Base-by-base conservation (phyloP, 169 alveolate genomes). In the Eimeria zaria region DNA sequence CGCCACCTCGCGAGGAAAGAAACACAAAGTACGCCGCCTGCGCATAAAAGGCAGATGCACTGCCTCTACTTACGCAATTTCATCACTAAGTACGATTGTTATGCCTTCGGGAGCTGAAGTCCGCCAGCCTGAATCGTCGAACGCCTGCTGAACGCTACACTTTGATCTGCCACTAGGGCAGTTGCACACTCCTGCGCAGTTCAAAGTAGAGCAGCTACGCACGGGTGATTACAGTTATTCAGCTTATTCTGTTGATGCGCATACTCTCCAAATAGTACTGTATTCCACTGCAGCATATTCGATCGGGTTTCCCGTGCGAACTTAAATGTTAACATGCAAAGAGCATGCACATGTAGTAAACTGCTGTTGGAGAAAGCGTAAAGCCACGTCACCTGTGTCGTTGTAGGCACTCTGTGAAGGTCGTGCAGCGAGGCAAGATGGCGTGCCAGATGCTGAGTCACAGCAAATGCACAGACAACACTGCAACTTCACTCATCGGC, bases 131-230 rank as follows among this genome's bases (percentile, higher is more conserved):
- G 24, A 11, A 33, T 83, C 76, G 20, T 22, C 20, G 55, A 83
- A 36, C 1, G 91, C 91, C 46, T 33, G 22, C 48, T 83, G 76
- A 83, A 83, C 39, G 46, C 39, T 33, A 36, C 91, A 83, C 9
- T 33, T 51, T 39, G 71, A 3, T 33, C 51, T 41, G 36, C 91
- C 91, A 83, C 33, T 83, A 0, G 91, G 91, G 67, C 91, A 83
- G 91, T 12, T 83, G 91, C 91, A 83, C 51, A 39, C 20, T 14
- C 91, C 91, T 83, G 74, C 76, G 12, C 55, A 83, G 53, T 51
- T 4, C 83, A 16, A 16, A 39, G 46, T 73, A 20, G 83, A n/a
- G 83, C 55, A 73, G 83, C 53, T 33, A 36, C 51, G 80, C 12
- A 36, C 51, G 33, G 80, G 80, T 9, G 51, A 33, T 33, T 11